phyloP scores from a whole-genome alignment of 441 rosid genomes.

The Eruca vesicaria region DNA sequence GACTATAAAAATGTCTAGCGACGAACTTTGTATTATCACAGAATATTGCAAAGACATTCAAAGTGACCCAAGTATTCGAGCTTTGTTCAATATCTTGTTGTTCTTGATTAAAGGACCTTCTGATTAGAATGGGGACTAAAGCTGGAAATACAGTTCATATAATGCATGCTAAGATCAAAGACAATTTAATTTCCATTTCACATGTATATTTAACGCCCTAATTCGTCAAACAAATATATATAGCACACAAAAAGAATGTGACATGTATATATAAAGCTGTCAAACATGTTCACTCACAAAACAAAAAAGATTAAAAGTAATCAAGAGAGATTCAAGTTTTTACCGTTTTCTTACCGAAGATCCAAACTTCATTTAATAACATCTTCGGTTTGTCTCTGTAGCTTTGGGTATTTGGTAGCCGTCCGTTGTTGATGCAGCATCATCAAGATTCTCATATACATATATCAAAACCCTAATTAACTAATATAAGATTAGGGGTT shows the following conservation, averaged over 20 bases:
- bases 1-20: background rate
- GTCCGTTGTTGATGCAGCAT: slow-evolving; percentile 92
- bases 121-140: background rate
- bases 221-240: background rate
- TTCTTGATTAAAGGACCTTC: slow-evolving; percentile 11
- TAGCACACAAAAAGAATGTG: background rate
- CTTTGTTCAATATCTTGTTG: background rate
- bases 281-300: background rate
- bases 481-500: background rate
- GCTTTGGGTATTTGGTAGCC: slow-evolving; percentile 40
- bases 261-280: background rate
- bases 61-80: background rate
- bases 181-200: background rate
- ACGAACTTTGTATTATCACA: background rate
- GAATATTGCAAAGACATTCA: background rate
- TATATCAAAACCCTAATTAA: slow-evolving; percentile 25
- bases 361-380: background rate
- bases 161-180: background rate
- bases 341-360: background rate
- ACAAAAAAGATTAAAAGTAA: background rate
- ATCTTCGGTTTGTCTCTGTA: background rate
- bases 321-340: background rate
- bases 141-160: background rate
- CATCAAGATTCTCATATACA: slow-evolving; percentile 93
- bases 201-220: slow-evolving; percentile 17